phyloP scores from a whole-genome alignment of 495 filamentous ascomycete genomes.

The Ramalina peruviana region DNA sequence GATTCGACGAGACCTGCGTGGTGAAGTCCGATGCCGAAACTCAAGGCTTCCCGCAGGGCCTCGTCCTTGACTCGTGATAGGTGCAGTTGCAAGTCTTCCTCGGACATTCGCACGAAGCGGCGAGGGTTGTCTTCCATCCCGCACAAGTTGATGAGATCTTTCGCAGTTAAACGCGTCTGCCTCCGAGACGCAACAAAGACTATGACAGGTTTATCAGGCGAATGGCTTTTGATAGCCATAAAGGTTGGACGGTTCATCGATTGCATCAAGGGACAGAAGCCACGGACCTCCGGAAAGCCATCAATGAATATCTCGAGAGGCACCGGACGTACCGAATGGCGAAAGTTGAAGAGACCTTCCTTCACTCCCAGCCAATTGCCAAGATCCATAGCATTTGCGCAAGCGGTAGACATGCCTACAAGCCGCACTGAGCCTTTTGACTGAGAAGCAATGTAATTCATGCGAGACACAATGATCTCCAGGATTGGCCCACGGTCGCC shows the following conservation, averaged over 20 bases:
- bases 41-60: slow-evolving; percentile 76
- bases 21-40: slow-evolving; percentile 93
- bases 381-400: slow-evolving; percentile 87
- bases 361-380: slow-evolving; percentile 97
- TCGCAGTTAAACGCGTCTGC: slow-evolving; percentile 88
- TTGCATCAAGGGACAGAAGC: slow-evolving; percentile 97
- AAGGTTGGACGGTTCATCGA: slow-evolving; percentile 98
- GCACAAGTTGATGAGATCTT: slow-evolving; percentile 91
- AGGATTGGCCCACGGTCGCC: slow-evolving; percentile 94
- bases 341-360: slow-evolving; percentile 93
- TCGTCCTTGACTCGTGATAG: slow-evolving; percentile 82
- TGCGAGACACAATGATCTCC: slow-evolving; percentile 96
- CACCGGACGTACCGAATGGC: slow-evolving; percentile 93
- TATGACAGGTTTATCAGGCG: slow-evolving; percentile 91
- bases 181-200: slow-evolving; percentile 94
- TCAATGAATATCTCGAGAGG: slow-evolving; percentile 94
- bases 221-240: slow-evolving; percentile 89
- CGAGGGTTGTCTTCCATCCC: slow-evolving; percentile 97
- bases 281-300: slow-evolving; percentile 86
- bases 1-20: slow-evolving; percentile 94
- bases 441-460: slow-evolving; percentile 98
- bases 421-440: slow-evolving; percentile 72
- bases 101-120: slow-evolving; percentile 82
- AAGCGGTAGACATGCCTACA: slow-evolving; percentile 96
- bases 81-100: slow-evolving; percentile 80